Conservation (phyloP, 2,329 filamentous ascomycete genomes). For the Colletotrichum limetticola region DNA sequence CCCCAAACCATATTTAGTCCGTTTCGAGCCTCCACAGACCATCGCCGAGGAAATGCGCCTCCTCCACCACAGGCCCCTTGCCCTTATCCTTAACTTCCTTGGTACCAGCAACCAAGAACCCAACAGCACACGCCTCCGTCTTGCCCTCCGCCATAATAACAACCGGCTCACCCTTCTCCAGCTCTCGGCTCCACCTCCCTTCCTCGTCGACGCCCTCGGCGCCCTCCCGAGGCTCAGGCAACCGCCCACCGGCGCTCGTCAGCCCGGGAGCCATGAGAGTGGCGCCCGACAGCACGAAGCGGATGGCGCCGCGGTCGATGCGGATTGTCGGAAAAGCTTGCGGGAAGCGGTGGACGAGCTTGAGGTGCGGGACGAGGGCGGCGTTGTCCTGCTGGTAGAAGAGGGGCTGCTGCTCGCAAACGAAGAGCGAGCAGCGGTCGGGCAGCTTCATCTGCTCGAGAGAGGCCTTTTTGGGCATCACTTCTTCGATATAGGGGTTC, state of each 20-base stretch:
- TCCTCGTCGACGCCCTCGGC: conserved; percentile 60
- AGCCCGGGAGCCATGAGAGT: conserved; percentile 96
- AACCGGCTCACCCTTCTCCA: conserved; percentile 85
- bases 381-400: conserved; percentile 90
- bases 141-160: conserved; percentile 95
- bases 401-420: conserved; percentile 79
- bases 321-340: conserved; percentile 84
- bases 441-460: conserved; percentile 92
- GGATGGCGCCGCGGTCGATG: conserved; percentile 95
- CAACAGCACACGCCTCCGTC: conserved; percentile 88
- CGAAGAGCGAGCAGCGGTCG: conserved; percentile 90
- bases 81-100: conserved; percentile 93
- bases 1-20: conserved; percentile 47
- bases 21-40: conserved; percentile 82
- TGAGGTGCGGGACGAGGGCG: conserved; percentile 86
- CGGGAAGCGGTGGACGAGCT: conserved; percentile 90
- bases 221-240: conserved; percentile 68
- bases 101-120: conserved; percentile 84
- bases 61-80: conserved; percentile 94
- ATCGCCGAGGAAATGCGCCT: conserved; percentile 93
- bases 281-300: conserved; percentile 93
- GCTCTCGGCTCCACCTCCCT: conserved; percentile 71
- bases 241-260: conserved; percentile 82
- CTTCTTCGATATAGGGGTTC: conserved; percentile 88
- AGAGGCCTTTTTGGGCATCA: conserved; percentile 94